Evolutionary conservation across 257 asterid genomes (phyloP).

Genomic region (Oldenlandia corymbosa): DNA sequence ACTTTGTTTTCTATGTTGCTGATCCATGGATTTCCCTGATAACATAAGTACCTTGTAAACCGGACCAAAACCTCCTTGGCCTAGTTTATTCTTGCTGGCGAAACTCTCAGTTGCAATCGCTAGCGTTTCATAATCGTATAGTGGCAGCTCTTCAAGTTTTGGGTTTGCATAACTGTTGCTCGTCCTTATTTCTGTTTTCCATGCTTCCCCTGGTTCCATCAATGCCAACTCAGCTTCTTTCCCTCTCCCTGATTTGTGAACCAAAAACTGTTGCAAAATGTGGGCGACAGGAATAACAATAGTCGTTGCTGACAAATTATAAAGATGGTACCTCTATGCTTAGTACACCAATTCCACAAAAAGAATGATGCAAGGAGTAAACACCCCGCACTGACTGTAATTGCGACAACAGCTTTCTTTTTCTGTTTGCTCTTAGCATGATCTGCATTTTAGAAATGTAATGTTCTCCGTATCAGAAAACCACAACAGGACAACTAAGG

Average conservation of each 20-base stretch:
- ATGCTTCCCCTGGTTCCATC: neutral
- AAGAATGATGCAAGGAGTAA: constrained; percentile 21
- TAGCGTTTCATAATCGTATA: constrained; percentile 21
- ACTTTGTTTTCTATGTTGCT: neutral
- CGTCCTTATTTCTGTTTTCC: neutral
- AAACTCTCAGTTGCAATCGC: constrained; percentile 42
- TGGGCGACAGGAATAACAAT: neutral
- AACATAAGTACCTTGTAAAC: constrained; percentile 47
- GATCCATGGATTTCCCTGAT: too few species aligned
- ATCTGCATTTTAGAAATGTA: constrained; percentile 22
- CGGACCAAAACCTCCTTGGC: constrained; percentile 62
- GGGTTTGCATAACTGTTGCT: neutral
- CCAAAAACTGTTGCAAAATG: neutral
- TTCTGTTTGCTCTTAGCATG: constrained; percentile 8
- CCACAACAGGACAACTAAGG: neutral
- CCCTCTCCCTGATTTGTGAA: neutral
- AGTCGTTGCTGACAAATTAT: neutral
- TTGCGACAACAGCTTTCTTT: constrained; percentile 22
- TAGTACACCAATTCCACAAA: constrained; percentile 32
- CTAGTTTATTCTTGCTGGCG: constrained; percentile 31
- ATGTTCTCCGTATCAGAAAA: neutral
- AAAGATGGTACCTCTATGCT: constrained; percentile 39
- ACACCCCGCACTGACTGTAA: constrained; percentile 22
- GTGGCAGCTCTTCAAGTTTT: constrained; percentile 7
- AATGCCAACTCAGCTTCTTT: neutral